These are phyloP conservation scores for Agaricus blazei DNA, from an alignment of 768 basidiomycete genomes.

Conservation along the genomic window DNA sequence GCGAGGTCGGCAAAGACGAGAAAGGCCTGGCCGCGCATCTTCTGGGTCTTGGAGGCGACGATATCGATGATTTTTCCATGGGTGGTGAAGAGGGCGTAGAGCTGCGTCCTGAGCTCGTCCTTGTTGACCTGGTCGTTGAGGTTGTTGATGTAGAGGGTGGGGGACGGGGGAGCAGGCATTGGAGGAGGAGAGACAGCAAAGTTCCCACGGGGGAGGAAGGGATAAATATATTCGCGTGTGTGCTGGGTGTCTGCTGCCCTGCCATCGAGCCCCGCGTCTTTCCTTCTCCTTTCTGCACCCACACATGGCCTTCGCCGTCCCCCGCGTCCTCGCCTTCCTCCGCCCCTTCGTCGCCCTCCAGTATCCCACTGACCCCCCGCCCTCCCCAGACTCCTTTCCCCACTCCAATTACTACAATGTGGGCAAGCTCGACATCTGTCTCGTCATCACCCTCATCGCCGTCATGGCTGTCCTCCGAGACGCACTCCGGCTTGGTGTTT, in stretches of 20 bases:
- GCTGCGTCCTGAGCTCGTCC: conserved; percentile 76
- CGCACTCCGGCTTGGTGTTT: conserved; percentile 61
- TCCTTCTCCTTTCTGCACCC: neutral
- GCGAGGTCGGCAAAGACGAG: conserved; percentile 92
- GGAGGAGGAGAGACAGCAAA: conserved; percentile 13
- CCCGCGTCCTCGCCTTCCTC: conserved; percentile 41
- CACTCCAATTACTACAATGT: conserved; percentile 64
- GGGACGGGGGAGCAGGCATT: conserved; percentile 64
- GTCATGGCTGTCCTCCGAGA: conserved; percentile 88
- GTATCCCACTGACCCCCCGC: conserved; percentile 54
- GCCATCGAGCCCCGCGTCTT: neutral
- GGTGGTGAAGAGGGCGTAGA: conserved; percentile 87
- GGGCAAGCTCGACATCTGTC: conserved; percentile 72
- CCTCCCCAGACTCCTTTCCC: conserved; percentile 65
- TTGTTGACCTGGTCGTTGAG: conserved; percentile 92
- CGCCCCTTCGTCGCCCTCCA: conserved; percentile 72
- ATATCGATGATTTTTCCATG: conserved; percentile 94
- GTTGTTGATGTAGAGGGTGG: conserved; percentile 89
- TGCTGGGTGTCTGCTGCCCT: neutral
- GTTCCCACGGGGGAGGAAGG: conserved; percentile 21
- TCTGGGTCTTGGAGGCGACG: conserved; percentile 78
- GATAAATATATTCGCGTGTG: neutral
- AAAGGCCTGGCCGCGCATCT: conserved; percentile 93
- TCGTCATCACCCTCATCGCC: conserved; percentile 78
- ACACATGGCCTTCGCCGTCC: neutral